phyloP scores from a whole-genome alignment of 1,284 basidiomycete species.

The Phylloboletellus chloephorus region DNA sequence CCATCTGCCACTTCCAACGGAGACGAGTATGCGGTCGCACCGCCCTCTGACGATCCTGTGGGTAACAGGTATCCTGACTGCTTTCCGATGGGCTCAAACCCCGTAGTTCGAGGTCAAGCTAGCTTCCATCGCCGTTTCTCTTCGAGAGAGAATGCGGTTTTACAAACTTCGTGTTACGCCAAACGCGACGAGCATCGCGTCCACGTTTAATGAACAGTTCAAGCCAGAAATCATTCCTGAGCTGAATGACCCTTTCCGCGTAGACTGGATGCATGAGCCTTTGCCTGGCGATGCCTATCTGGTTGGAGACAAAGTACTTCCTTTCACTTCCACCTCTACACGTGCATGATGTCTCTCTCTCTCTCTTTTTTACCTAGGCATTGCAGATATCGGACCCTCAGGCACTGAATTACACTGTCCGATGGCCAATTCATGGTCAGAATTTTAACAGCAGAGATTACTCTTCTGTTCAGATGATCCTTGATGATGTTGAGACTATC shows the following conservation, averaged over 20 bases:
- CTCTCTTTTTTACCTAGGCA: conserved; percentile 53
- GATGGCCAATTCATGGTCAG: conserved; percentile 74
- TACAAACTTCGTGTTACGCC: conserved; percentile 80
- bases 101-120: conserved; percentile 68
- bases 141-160: conserved; percentile 82
- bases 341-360: conserved; percentile 11
- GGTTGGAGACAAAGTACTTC: conserved; percentile 65
- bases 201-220: conserved; percentile 71
- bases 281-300: conserved; percentile 43
- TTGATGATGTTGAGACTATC: conserved; percentile 76
- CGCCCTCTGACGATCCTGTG: conserved; percentile 58
- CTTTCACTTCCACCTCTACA: conserved; percentile 3
- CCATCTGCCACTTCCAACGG: conserved; percentile 26
- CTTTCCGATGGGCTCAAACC: conserved; percentile 7
- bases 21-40: conserved; percentile 44
- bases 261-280: conserved; percentile 71
- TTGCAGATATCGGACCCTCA: conserved; percentile 67
- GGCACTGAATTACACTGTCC: conserved; percentile 59
- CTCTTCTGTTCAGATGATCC: conserved; percentile 56
- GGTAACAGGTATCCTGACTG: conserved; percentile 19
- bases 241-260: conserved; percentile 71
- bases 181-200: conserved; percentile 66
- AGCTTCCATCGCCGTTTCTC: conserved; percentile 63
- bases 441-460: conserved; percentile 82
- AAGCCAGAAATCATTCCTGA: conserved; percentile 79